These are phyloP conservation scores for Nitzschia sp. DNA, from an alignment of 108 stramenopile genomes.

Conservation along the genomic window DNA sequence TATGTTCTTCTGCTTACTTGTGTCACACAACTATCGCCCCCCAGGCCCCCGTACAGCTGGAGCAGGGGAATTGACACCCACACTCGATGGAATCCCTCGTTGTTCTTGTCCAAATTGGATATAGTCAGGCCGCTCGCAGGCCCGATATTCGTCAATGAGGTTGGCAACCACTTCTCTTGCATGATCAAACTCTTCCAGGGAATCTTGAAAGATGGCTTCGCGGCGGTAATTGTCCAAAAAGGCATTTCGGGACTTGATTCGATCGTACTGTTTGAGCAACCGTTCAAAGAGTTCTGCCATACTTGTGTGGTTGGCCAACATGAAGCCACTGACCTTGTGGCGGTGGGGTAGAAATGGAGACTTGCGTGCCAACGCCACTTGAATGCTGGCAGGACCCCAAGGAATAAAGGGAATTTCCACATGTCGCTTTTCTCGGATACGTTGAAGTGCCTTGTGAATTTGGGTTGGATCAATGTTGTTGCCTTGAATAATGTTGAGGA, in stretches of 20 bases:
- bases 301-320: conserved; percentile 97
- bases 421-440: conserved; percentile 91
- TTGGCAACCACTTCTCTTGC: conserved; percentile 92
- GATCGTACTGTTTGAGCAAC: conserved; percentile 88
- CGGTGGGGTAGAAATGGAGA: conserved; percentile 89
- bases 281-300: conserved; percentile 95
- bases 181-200: conserved; percentile 95
- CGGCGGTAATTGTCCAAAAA: conserved; percentile 95
- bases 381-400: conserved; percentile 98
- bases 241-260: conserved; percentile 92
- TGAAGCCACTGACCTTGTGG: conserved; percentile 95
- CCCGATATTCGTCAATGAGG: conserved; percentile 95
- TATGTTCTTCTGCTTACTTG: no score
- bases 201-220: conserved; percentile 95
- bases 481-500: conserved; percentile 98
- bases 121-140: conserved; percentile 96
- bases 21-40: not conserved
- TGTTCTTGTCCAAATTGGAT: conserved; percentile 77
- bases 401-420: conserved; percentile 92
- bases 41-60: not conserved
- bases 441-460: conserved; percentile 97
- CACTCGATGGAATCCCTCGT: conserved; percentile 8
- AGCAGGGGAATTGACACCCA: conserved; percentile 8
- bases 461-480: conserved; percentile 95
- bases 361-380: conserved; percentile 96